Base-by-base conservation (phyloP, 495 filamentous ascomycete species). In the Copromyces sp. region DNA sequence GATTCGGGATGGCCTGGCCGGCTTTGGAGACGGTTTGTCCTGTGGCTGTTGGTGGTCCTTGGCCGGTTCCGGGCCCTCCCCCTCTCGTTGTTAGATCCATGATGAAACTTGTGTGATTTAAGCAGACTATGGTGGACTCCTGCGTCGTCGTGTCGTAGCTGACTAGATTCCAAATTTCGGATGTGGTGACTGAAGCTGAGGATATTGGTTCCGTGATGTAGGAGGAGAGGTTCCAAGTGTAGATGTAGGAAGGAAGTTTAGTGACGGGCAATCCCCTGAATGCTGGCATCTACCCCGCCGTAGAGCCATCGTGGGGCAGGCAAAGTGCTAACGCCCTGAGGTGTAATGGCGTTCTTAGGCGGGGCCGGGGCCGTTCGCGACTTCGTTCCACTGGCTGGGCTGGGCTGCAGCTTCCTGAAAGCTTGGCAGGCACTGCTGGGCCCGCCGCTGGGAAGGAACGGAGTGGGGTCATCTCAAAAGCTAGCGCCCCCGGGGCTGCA, bases 1-100 rank as follows among this genome's bases (percentile, higher is more conserved):
- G 82, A 77, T 89, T 87, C 35, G 89, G 84, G 71, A 89, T 89
- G 20, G 32, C 72, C 17, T 24, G 41, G 65, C 53, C 29, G 14
- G 53, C 53, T 65, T 65, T 65, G 29, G 29, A 17, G 53, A 65
- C 37, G 24, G 65, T 3, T 59, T 42, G 71, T 37, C 39, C 37
- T 29, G 45, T 11, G 24, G 71, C 61, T 44, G 24, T 65, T 35
- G 79, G 35, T 9, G 17, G 20, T n/a, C 20, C 41, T 44, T 45
- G 74, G 69, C 32, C 68, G 45, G n/a, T 11, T 24, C 40, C 41
- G 40, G 70, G 17, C 29, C 44, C 20, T 68, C 47, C 35, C 12
- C 20, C 77, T 65, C 78, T 68, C 68, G 79, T 70, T 32, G 81
- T 65, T 39, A 71, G 1, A 1, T 65, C 53, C 53, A 45, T 75